Evolutionary conservation across 2,329 filamentous ascomycete species (phyloP).

Genomic region (Talaromyces amestolkiae): DNA sequence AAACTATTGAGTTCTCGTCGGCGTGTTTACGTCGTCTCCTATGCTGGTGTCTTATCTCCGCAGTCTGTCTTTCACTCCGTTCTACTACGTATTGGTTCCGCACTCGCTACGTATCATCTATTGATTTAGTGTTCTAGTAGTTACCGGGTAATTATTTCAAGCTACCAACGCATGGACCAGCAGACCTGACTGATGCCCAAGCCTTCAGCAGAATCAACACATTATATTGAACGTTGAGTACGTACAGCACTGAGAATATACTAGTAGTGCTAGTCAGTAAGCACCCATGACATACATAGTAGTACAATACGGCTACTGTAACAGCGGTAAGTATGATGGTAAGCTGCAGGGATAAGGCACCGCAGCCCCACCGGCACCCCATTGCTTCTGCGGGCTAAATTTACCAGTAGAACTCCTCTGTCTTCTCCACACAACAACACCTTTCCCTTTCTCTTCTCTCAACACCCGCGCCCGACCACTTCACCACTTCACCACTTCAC

Average conservation of each 20-base stretch:
- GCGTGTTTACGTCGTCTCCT: background rate
- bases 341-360: constrained; percentile 12
- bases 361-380: constrained; percentile 5
- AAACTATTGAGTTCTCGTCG: background rate
- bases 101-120: background rate
- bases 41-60: background rate
- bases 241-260: background rate
- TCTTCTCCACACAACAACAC: constrained; percentile 12
- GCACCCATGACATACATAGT: background rate
- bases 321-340: background rate
- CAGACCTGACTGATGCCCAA: background rate
- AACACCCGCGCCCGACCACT: background rate
- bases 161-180: background rate
- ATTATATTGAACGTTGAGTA: background rate
- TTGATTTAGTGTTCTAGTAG: background rate
- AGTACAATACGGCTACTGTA: background rate
- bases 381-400: constrained; percentile 12
- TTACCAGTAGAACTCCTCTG: constrained; percentile 3
- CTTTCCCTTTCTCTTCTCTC: background rate
- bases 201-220: background rate
- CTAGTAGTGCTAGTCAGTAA: background rate
- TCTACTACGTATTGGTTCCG: background rate
- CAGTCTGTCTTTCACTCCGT: background rate
- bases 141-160: background rate
- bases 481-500: background rate